Conservation (phyloP, 176 grass and related monocot species). For the bread wheat (Triticum aestivum) region IWGSC_CS_RefSeq_v2.1 NC_057798.1:218311007-218311506, state of each 20-base stretch:
- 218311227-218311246: background rate
- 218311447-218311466: conserved; percentile 28
- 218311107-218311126: background rate
- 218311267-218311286: background rate
- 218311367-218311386: background rate
- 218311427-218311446: conserved; percentile 71
- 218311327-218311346: background rate
- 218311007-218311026: background rate
- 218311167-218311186: background rate
- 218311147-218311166: conserved; percentile 6
- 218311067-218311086: background rate
- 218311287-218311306: conserved; percentile 22
- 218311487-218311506: background rate
- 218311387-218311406: background rate
- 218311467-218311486: no score
- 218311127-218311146: background rate
- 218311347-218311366: background rate
- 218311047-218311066: background rate
- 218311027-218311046: background rate
- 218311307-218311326: no score
- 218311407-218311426: conserved; percentile 8
- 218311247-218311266: background rate
- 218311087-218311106: background rate
- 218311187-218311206: background rate
- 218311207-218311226: conserved; percentile 5